A percentile compares a stretch with the other conserved stretches of the same genome.
These are phyloP conservation scores for Metrosideros polymorpha DNA, from an alignment of 441 rosid genomes.

Conservation along the genomic window DNA sequence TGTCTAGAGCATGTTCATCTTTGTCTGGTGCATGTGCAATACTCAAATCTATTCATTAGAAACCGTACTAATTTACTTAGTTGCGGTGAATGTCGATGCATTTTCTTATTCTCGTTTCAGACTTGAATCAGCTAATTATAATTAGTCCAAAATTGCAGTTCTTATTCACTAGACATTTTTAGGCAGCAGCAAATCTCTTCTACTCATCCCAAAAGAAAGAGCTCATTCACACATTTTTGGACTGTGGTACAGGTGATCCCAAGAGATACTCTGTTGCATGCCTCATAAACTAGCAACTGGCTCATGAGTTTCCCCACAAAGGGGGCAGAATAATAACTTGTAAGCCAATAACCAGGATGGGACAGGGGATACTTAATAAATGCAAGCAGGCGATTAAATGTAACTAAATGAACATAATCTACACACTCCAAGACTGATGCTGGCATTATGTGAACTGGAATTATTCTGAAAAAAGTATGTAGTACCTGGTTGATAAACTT, in stretches of 20 bases:
- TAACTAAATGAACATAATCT: neutral
- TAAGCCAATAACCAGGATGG: neutral
- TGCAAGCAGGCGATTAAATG: neutral
- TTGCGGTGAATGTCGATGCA: neutral
- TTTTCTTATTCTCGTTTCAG: neutral
- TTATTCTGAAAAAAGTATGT: neutral
- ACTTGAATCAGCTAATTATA: neutral
- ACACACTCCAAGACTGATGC: neutral
- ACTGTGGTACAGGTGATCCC: neutral
- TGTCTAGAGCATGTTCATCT: neutral
- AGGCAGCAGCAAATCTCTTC: neutral
- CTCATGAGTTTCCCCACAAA: neutral
- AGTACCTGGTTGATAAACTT: conserved; percentile 69
- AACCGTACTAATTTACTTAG: neutral
- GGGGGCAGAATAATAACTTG: neutral
- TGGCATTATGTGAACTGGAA: neutral
- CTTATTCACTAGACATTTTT: neutral
- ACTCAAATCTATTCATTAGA: neutral
- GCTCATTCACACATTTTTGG: neutral
- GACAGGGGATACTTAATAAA: neutral
- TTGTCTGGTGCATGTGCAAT: neutral
- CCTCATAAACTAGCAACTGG: neutral
- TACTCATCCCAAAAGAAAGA: neutral
- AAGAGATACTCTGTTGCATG: neutral
- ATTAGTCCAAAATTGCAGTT: neutral